Percentiles rank a stretch among this genome's conserved stretches.
Conservation (phyloP, 495 filamentous ascomycete species). For the Lophiotrema nucula region DNA sequence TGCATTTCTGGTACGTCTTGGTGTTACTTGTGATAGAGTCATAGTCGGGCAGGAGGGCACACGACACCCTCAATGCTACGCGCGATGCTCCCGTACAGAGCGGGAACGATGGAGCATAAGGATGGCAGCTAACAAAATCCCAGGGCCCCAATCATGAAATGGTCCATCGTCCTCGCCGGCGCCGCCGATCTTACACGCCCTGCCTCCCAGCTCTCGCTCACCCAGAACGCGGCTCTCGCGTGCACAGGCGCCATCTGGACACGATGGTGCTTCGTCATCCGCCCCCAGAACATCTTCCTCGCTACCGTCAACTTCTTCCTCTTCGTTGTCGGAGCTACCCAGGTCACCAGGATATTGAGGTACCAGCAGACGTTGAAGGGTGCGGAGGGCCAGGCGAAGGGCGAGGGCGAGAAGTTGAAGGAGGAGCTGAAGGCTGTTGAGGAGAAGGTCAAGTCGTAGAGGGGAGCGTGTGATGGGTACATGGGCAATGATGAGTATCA, state of each 20-base stretch:
- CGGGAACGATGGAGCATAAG: too few relatives aligned
- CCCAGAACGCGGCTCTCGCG: slow-evolving; percentile 84
- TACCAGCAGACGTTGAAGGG: slow-evolving; percentile 63
- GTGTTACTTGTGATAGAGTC: not conserved
- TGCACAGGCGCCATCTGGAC: slow-evolving; percentile 97
- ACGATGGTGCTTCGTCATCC: slow-evolving; percentile 96
- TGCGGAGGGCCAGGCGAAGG: slow-evolving; percentile 53
- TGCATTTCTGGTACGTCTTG: slow-evolving; percentile 84
- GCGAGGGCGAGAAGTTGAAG: slow-evolving; percentile 50
- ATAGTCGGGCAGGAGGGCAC: too few relatives aligned
- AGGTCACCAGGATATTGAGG: slow-evolving; percentile 71
- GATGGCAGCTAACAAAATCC: too few relatives aligned
- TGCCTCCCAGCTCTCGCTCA: slow-evolving; percentile 86
- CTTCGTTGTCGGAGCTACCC: slow-evolving; percentile 76
- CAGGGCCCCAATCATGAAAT: slow-evolving; percentile 98
- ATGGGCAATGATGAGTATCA: too few relatives aligned
- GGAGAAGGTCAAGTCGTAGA: slow-evolving; percentile 37
- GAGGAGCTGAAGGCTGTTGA: slow-evolving; percentile 47
- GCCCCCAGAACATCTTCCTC: slow-evolving; percentile 86
- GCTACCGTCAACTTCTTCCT: slow-evolving; percentile 99
- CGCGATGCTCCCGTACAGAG: too few relatives aligned
- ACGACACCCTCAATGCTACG: too few relatives aligned
- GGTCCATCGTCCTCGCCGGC: slow-evolving; percentile 88
- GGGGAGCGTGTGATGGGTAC: not conserved
- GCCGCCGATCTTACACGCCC: slow-evolving; percentile 88